Base-by-base conservation (phyloP, 192 early-diverging fungal species). In the Paraglomus brasilianum region DNA sequence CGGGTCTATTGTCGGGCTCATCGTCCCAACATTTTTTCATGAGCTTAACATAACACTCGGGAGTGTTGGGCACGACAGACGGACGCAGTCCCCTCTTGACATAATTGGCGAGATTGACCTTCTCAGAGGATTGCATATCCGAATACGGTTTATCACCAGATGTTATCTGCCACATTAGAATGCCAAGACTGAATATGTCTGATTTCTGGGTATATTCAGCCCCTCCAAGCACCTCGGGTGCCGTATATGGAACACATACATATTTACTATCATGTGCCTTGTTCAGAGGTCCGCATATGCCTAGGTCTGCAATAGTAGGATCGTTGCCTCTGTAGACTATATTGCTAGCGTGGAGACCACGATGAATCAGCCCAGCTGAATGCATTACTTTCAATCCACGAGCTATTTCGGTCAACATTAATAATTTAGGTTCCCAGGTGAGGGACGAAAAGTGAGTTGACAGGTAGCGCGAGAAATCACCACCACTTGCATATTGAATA, bases 121-220 rank as follows among this genome's bases (percentile, higher is more conserved):
- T 69, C 19, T 69, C 61, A 15, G 75, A 21, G 3, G 30, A 30
- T 30, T 2, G 30, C 21, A 67, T 71, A 43, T 71, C 67, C 15
- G 8, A 52, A 44, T 75, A 79, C 6, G 77, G 77, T 49, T 75
- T 72, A 13, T 66, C 52, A 14, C 77, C 72, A 15, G 77, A 73
- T 4, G 77, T 73, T 14, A 79, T 75, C 43, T 79, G 73, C 74
- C 74, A 79, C 72, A 79, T 75, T 45, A 79, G 73, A 8, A 79
- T 72, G 22, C 77, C 77, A 17, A 79, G 49, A 59, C 77, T 79
- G 56, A 75, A 79, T 42, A 79, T 71, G 43, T 79, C 77, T 41
- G 74, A 75, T 14, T 66, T 64, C 17, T 71, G 65, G 5, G 74
- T 70, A 48, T 79, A 79, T 47, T 45, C 5, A 21, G 22, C 43